A percentile compares a stretch with the other conserved stretches of the same genome.
These are phyloP conservation scores for Lachancea sp. DNA, from an alignment of 805 yeast genomes.

Conservation along the genomic window DNA sequence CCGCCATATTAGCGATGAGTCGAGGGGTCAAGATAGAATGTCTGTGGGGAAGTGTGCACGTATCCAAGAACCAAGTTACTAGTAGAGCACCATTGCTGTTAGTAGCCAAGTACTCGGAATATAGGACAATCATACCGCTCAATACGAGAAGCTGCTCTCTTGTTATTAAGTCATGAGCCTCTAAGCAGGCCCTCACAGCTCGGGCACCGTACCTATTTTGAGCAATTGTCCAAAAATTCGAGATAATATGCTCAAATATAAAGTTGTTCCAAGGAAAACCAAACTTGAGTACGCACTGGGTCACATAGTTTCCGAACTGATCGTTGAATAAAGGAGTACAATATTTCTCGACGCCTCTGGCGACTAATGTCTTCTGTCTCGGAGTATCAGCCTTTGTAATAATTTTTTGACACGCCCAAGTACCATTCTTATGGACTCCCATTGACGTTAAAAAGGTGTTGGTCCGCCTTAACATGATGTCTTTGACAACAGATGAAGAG, in stretches of 20 bases:
- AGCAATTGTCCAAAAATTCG: slow-evolving; percentile 72
- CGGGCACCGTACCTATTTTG: slow-evolving; percentile 92
- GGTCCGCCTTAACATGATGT: slow-evolving; percentile 72
- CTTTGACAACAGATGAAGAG: slow-evolving; percentile 63
- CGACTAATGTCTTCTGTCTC: slow-evolving; percentile 58
- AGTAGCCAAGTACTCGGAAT: slow-evolving; percentile 71
- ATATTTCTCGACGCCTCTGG: slow-evolving; percentile 67
- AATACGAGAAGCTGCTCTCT: slow-evolving; percentile 64
- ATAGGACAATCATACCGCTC: slow-evolving; percentile 69
- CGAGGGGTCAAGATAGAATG: slow-evolving; percentile 58
- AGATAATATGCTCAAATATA: slow-evolving; percentile 74
- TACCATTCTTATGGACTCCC: slow-evolving; percentile 95
- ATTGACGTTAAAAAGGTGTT: slow-evolving; percentile 79
- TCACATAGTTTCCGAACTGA: slow-evolving; percentile 93
- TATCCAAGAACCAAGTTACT: slow-evolving; percentile 91
- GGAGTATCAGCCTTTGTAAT: slow-evolving; percentile 65
- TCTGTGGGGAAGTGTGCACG: slow-evolving; percentile 61
- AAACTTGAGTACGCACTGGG: slow-evolving; percentile 89
- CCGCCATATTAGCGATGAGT: slow-evolving; percentile 54
- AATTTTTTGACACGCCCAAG: slow-evolving; percentile 98
- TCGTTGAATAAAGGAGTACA: slow-evolving; percentile 83
- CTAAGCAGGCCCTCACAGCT: slow-evolving; percentile 88
- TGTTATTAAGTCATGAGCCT: slow-evolving; percentile 57
- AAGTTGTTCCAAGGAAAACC: slow-evolving; percentile 86
- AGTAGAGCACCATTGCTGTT: slow-evolving; percentile 85